Evolutionary conservation across 805 yeast species (phyloP).

Genomic region (Spathaspora sp.): DNA sequence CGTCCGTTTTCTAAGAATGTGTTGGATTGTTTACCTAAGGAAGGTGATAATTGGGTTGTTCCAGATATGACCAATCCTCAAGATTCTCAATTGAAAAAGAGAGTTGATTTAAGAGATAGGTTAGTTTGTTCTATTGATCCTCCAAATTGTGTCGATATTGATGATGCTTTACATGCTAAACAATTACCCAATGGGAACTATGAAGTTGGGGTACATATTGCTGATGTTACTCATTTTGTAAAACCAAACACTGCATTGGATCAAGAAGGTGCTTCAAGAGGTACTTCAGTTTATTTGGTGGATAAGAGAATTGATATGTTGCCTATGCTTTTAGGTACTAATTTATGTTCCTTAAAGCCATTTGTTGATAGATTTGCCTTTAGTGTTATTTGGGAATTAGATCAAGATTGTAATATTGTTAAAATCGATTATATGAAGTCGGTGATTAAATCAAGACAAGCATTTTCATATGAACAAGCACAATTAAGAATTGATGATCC

Average conservation of each 20-base stretch:
- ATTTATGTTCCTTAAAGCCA: slow-evolving; percentile 91
- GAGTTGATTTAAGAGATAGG: slow-evolving; percentile 85
- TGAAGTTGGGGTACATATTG: slow-evolving; percentile 98
- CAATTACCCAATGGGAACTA: slow-evolving; percentile 85
- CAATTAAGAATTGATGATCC: slow-evolving; percentile 85
- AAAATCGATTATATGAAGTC: slow-evolving; percentile 79
- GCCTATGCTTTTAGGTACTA: slow-evolving; percentile 92
- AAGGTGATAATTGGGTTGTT: slow-evolving; percentile 91
- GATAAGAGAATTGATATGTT: slow-evolving; percentile 99
- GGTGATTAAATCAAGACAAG: slow-evolving; percentile 85
- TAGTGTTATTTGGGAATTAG: slow-evolving; percentile 93
- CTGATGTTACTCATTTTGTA: slow-evolving; percentile 97
- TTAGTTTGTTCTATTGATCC: slow-evolving; percentile 96
- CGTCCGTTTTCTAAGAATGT: slow-evolving; percentile 93
- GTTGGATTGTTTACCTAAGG: slow-evolving; percentile 84
- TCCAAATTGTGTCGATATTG: slow-evolving; percentile 97
- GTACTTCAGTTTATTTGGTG: slow-evolving; percentile 94
- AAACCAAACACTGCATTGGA: slow-evolving; percentile 90
- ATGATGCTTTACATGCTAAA: slow-evolving; percentile 89
- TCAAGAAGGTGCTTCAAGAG: slow-evolving; percentile 94
- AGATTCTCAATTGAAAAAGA: slow-evolving; percentile 53
- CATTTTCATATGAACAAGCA: slow-evolving; percentile 92
- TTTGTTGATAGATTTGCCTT: slow-evolving; percentile 95
- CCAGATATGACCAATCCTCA: slow-evolving; percentile 58
- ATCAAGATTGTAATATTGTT: slow-evolving; percentile 79